Conservation (phyloP, 208 protist species). For the Zelonia costaricensis region DNA sequence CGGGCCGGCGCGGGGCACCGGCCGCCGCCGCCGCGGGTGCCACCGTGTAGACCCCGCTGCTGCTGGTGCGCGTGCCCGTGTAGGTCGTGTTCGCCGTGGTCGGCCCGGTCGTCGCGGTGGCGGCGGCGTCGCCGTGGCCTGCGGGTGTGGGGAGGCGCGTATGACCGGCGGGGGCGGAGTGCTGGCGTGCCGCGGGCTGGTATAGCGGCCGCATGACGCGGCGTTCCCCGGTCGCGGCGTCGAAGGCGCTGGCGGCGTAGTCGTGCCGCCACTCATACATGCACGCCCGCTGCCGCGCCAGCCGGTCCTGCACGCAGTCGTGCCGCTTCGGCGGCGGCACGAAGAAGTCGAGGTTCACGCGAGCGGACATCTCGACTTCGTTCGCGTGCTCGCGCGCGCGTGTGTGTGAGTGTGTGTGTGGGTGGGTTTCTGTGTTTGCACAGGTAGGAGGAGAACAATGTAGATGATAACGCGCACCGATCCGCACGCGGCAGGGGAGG, state of each 20-base stretch:
- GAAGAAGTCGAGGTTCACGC: conserved; percentile 44
- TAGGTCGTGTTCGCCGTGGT: no score
- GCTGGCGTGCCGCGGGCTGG: conserved; percentile 21
- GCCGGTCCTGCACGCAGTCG: conserved; percentile 13
- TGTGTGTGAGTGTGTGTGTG: background rate
- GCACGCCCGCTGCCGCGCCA: conserved; percentile 35
- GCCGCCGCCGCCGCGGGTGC: no score
- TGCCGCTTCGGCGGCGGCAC: conserved; percentile 24
- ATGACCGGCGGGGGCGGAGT: background rate
- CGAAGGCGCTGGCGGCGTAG: conserved; percentile 13
- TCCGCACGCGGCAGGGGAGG: background rate
- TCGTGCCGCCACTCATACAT: conserved; percentile 56
- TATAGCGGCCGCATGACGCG: conserved; percentile 6
- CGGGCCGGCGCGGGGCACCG: no score
- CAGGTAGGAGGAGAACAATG: background rate
- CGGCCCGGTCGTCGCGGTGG: no score
- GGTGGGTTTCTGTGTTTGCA: background rate
- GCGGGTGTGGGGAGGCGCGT: background rate
- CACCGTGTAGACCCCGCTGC: no score
- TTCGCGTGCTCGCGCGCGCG: no score
- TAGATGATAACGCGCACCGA: background rate
- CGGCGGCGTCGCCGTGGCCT: no score
- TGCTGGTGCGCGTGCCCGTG: no score
- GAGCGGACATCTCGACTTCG: conserved; percentile 31
- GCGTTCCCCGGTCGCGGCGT: conserved; percentile 23